phyloP scores from a whole-genome alignment of 1,284 basidiomycete species.

The Leccinum subatratum region DNA sequence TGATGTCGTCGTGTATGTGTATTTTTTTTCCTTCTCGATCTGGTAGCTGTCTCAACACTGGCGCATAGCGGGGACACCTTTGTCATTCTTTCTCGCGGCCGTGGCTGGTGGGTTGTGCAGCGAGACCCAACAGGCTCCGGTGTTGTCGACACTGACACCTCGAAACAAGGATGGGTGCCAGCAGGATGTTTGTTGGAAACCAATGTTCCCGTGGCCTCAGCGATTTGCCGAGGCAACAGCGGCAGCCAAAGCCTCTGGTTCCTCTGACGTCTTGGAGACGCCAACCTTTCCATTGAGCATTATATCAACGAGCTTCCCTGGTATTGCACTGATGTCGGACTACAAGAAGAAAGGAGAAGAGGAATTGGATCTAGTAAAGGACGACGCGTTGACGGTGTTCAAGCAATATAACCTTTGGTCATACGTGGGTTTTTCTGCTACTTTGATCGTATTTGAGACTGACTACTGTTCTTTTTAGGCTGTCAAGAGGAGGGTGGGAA shows the following conservation, averaged over 20 bases:
- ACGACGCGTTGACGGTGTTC: slow-evolving; percentile 86
- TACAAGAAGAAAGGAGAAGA: slow-evolving; percentile 88
- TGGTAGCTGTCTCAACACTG: slow-evolving; percentile 14
- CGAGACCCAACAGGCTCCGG: slow-evolving; percentile 85
- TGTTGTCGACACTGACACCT: slow-evolving; percentile 67
- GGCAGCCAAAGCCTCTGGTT: slow-evolving; percentile 41
- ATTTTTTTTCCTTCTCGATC: not conserved
- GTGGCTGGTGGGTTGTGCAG: slow-evolving; percentile 99
- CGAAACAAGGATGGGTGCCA: slow-evolving; percentile 83
- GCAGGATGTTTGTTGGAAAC: slow-evolving; percentile 94
- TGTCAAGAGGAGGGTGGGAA: slow-evolving; percentile 85
- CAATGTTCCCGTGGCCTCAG: slow-evolving; percentile 69
- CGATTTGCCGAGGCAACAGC: slow-evolving; percentile 74
- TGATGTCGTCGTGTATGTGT: slow-evolving; percentile 87
- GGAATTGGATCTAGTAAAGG: slow-evolving; percentile 81
- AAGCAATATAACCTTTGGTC: slow-evolving; percentile 98
- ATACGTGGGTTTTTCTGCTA: slow-evolving; percentile 53
- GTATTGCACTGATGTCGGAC: slow-evolving; percentile 84
- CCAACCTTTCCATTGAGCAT: slow-evolving; percentile 85
- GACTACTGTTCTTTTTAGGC: slow-evolving; percentile 44
- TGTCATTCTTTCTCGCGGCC: slow-evolving; percentile 86
- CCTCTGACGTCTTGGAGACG: slow-evolving; percentile 45
- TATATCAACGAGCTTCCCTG: slow-evolving; percentile 90
- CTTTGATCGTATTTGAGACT: slow-evolving; percentile 1
- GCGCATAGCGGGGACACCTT: slow-evolving; percentile 76